Percentiles rank a stretch among this genome's conserved stretches.
Conservation (phyloP, 495 filamentous ascomycete genomes). For the Neurospora cerealis region DNA sequence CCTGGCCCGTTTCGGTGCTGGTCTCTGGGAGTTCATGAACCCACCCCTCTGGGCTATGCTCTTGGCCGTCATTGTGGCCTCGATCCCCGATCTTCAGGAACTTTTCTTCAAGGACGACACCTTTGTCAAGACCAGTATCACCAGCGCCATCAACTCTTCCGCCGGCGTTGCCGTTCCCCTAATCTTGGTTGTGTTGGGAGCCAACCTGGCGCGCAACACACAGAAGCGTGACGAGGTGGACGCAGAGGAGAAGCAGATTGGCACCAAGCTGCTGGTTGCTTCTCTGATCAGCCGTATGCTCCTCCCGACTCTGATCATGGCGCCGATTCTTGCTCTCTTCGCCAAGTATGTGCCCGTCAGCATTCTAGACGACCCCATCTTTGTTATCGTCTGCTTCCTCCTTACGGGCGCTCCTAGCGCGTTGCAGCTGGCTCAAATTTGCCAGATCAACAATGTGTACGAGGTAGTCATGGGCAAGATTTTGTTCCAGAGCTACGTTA, state of each 20-base stretch:
- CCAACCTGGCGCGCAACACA: slow-evolving; percentile 78
- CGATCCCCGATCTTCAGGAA: slow-evolving; percentile 70
- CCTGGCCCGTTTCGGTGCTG: slow-evolving; percentile 45
- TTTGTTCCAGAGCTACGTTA: slow-evolving; percentile 94
- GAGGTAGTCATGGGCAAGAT: slow-evolving; percentile 87
- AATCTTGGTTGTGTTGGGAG: slow-evolving; percentile 93
- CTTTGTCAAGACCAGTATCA: slow-evolving; percentile 88
- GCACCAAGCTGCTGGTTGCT: slow-evolving; percentile 73
- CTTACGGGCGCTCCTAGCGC: slow-evolving; percentile 91
- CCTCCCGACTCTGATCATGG: slow-evolving; percentile 84
- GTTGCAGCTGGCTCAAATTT: slow-evolving; percentile 93
- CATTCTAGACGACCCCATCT: slow-evolving; percentile 95
- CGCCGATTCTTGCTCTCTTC: slow-evolving; percentile 77
- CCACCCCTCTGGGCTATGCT: slow-evolving; percentile 98
- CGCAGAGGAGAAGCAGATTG: slow-evolving; percentile 53
- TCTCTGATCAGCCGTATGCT: slow-evolving; percentile 84
- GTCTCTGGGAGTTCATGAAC: slow-evolving; percentile 92
- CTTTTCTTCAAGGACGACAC: slow-evolving; percentile 85
- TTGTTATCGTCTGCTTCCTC: slow-evolving; percentile 93
- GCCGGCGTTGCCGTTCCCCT: slow-evolving; percentile 89
- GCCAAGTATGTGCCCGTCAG: slow-evolving; percentile 90
- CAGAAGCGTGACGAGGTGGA: slow-evolving; percentile 47
- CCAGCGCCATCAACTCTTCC: slow-evolving; percentile 71
- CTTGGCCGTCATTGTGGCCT: slow-evolving; percentile 76
- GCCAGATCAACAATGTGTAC: slow-evolving; percentile 95